A percentile compares a stretch with the other conserved stretches of the same genome.
phyloP scores from a whole-genome alignment of 2,329 filamentous ascomycete species.

The Hypoxylon sp. region DNA sequence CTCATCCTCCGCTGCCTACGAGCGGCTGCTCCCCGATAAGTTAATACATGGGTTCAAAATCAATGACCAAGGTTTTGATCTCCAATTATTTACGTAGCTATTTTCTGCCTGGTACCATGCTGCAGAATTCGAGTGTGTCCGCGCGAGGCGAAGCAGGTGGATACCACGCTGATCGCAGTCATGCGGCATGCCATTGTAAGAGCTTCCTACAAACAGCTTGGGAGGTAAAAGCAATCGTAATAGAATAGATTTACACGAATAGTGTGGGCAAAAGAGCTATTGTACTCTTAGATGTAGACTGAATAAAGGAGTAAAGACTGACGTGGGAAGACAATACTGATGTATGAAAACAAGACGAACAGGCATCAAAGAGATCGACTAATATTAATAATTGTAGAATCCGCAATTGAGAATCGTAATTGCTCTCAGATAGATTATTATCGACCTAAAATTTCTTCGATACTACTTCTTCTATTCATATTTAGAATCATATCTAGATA shows the following conservation, averaged over 20 bases:
- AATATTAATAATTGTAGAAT: too few species aligned
- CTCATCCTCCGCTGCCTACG: not conserved
- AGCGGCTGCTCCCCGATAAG: not conserved
- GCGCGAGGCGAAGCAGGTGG: slow-evolving; percentile 6
- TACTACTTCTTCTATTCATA: not conserved
- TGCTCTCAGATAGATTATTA: not conserved
- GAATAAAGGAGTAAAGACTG: too few species aligned
- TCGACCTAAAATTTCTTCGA: not conserved
- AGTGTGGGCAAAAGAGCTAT: not conserved
- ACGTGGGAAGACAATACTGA: too few species aligned
- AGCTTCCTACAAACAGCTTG: not conserved
- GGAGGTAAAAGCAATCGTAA: not conserved
- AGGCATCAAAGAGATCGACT: too few species aligned
- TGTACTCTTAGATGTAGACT: too few species aligned
- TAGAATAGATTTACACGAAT: not conserved
- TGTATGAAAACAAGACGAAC: too few species aligned
- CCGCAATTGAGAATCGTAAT: too few species aligned
- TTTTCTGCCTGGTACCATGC: not conserved
- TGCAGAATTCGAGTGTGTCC: not conserved
- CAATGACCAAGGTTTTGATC: not conserved
- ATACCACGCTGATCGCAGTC: slow-evolving; percentile 13
- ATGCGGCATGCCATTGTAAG: slow-evolving; percentile 8
- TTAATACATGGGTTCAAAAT: not conserved
- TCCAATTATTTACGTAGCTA: not conserved
- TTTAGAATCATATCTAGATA: not conserved